Evolutionary conservation across 768 basidiomycete species (phyloP).

Genomic region (Pleurotus cornucopiae): DNA sequence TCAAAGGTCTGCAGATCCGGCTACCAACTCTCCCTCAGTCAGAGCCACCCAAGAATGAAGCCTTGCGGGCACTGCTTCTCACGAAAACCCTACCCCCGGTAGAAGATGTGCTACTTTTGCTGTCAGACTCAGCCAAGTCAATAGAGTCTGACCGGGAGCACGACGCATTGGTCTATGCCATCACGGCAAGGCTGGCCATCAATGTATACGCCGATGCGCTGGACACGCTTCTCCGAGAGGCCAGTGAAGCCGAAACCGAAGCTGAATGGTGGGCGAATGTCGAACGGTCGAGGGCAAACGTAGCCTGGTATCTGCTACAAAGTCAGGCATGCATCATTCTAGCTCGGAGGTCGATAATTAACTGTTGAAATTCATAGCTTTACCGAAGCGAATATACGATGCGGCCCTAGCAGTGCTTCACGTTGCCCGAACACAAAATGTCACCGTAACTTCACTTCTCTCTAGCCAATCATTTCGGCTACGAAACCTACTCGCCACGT

Average conservation of each 20-base stretch:
- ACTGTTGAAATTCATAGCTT: slow-evolving; percentile 26
- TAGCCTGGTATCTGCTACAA: slow-evolving; percentile 70
- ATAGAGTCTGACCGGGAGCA: slow-evolving; percentile 25
- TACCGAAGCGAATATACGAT: slow-evolving; percentile 37
- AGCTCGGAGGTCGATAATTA: neutral
- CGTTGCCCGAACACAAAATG: slow-evolving; percentile 35
- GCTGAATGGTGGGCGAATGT: slow-evolving; percentile 83
- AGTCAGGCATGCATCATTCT: slow-evolving; percentile 41
- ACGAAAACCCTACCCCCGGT: slow-evolving; percentile 1
- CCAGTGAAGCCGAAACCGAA: slow-evolving; percentile 67
- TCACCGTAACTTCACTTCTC: slow-evolving; percentile 44
- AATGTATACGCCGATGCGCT: slow-evolving; percentile 64
- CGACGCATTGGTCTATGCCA: slow-evolving; percentile 34
- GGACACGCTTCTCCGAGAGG: slow-evolving; percentile 61
- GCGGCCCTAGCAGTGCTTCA: slow-evolving; percentile 34
- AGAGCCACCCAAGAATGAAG: neutral
- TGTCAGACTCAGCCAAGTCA: neutral
- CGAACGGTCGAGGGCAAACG: slow-evolving; percentile 52
- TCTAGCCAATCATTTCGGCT: slow-evolving; percentile 42
- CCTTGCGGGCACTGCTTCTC: slow-evolving; percentile 3
- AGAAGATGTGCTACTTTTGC: slow-evolving; percentile 2
- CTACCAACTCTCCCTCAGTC: slow-evolving; percentile 1
- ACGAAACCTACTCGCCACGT: slow-evolving; percentile 43
- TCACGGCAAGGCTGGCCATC: slow-evolving; percentile 46
- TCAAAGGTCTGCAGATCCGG: slow-evolving; percentile 6